A percentile compares a stretch with the other conserved stretches of the same genome.
Evolutionary conservation across 495 filamentous ascomycete genomes (phyloP).

Genomic region (Acidomyces sp.): DNA sequence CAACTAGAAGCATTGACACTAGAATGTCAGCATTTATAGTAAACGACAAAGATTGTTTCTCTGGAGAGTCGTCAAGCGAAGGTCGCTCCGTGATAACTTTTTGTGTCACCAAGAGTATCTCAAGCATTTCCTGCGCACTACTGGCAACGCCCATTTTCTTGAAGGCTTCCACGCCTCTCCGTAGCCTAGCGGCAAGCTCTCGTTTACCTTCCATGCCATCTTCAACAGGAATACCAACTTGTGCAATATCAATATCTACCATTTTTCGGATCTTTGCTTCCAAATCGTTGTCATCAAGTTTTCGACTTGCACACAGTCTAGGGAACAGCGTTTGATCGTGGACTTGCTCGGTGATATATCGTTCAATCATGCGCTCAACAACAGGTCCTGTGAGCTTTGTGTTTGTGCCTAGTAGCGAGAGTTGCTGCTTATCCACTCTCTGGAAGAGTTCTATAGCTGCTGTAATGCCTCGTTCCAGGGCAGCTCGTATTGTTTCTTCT

Average conservation of each 20-base stretch:
- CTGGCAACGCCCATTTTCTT: conserved; percentile 70
- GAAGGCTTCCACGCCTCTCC: conserved; percentile 75
- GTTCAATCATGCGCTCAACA: conserved; percentile 87
- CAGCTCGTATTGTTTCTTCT: conserved; percentile 71
- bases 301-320: conserved; percentile 61
- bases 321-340: conserved; percentile 79
- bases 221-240: conserved; percentile 76
- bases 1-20: conserved; percentile 79
- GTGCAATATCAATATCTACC: conserved; percentile 84
- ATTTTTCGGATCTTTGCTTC: conserved; percentile 84
- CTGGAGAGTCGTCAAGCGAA: conserved; percentile 30
- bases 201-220: conserved; percentile 57
- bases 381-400: conserved; percentile 87
- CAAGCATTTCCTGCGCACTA: conserved; percentile 90
- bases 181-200: conserved; percentile 56
- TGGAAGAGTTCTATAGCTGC: conserved; percentile 93
- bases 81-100: conserved; percentile 56
- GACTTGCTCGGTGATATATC: conserved; percentile 86
- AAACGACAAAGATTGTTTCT: conserved; percentile 49
- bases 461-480: conserved; percentile 81
- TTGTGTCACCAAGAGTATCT: conserved; percentile 71
- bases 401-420: conserved; percentile 80
- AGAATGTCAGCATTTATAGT: conserved; percentile 94
- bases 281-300: conserved; percentile 75
- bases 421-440: conserved; percentile 84